Evolutionary conservation across 768 basidiomycete species (phyloP), one percentile per base, ranked within the genome.

Genomic region (Lactarius akahatsu): DNA sequence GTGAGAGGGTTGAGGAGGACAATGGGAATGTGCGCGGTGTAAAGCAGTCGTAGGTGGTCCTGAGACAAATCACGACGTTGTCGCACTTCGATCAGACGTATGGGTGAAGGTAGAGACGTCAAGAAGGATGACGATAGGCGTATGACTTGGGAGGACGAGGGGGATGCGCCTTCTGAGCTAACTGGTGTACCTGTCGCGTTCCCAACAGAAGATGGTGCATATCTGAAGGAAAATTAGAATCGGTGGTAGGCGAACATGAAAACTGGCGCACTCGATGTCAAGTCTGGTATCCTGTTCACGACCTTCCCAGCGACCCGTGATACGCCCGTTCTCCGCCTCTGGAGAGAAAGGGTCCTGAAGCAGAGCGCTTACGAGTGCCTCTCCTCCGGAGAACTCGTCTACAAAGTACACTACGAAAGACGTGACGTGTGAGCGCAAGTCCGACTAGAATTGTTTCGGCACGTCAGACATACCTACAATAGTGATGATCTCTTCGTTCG

Each of bases 281-380:
- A 72, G 59, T 28, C 57, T 57, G 32, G 40, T 32, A 28, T 63
- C n/a, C 58, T 64, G 55, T 13, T 62, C 63, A 20, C 32, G 62
- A 11, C 45, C 61, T 32, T 72, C 73, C 86, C 89, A 88, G 38
- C 90, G 80, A 47, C 78, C 72, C 61, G 78, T 80, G 28, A 90
- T 71, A 9, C 72, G 71, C 38, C 78, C 75, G 59, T 78, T 80
- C 65, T 82, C 79, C 4, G 74, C 71, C 68, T 85, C 82, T n/a
- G 85, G 83, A 2, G 80, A 78, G 69, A 93, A 82, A 16, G 90
- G 90, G 62, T 92, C 86, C 54, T 87, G 83, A 18, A 93, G 78
- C 41, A 93, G 79, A 8, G 90, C 89, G 4, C 86, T 85, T 23
- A 92, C 83, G 4, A 93, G 76, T 36, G 88, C 85, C 43, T 77